Conservation (phyloP, 23 red algal species). For the Gracilaria caudata region DNA sequence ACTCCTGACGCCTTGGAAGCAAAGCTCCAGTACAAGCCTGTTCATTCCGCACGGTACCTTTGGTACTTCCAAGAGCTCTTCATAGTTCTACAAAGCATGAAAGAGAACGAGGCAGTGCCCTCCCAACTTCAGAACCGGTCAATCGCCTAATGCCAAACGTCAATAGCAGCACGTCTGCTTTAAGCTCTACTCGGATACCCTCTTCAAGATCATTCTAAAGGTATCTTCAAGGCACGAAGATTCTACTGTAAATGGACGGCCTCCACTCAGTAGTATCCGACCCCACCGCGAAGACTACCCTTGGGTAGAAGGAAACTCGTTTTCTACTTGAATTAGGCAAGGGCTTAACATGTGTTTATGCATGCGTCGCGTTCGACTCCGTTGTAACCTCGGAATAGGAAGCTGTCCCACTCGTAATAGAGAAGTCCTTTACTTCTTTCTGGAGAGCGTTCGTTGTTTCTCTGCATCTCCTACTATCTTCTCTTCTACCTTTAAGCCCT, state of each 20-base stretch:
- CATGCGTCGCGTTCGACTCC: background rate
- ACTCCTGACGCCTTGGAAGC: background rate
- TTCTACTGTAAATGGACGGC: too few species aligned
- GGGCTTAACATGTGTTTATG: too few species aligned
- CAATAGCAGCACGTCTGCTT: too few species aligned
- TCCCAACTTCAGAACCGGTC: background rate
- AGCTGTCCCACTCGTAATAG: background rate
- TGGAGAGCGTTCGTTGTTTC: slow-evolving; percentile 93
- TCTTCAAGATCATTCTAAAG: too few species aligned
- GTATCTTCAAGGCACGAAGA: too few species aligned
- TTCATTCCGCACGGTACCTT: background rate
- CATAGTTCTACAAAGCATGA: too few species aligned
- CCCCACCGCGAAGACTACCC: too few species aligned
- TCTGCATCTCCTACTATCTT: slow-evolving; percentile 96
- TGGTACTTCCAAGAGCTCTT: background rate
- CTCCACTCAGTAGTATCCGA: too few species aligned
- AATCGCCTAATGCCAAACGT: too few species aligned
- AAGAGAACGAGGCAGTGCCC: background rate
- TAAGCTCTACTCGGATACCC: too few species aligned
- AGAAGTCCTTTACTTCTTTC: slow-evolving; percentile 82
- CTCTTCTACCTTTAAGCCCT: slow-evolving; percentile 88
- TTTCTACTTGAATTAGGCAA: too few species aligned
- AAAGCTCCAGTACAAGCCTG: background rate
- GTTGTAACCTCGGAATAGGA: background rate
- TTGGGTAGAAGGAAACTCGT: too few species aligned